These are phyloP conservation scores for Aspergillus neoniger DNA, from an alignment of 2,329 filamentous ascomycete species.

Conservation along the genomic window DNA sequence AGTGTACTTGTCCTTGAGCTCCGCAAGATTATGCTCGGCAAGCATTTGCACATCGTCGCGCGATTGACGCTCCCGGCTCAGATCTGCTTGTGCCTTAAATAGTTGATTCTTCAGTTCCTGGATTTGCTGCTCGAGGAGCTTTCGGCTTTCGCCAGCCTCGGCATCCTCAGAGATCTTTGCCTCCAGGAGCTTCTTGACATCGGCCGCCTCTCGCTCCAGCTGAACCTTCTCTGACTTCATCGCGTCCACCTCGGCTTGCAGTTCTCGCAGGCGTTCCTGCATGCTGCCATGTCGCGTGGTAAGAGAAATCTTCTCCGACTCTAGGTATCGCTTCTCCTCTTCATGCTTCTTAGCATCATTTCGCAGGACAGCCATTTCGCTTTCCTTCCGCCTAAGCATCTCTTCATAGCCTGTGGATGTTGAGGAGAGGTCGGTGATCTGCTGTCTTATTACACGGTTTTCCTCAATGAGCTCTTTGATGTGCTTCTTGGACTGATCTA, in stretches of 20 bases:
- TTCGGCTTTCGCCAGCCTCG: constrained; percentile 77
- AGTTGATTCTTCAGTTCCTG: constrained; percentile 83
- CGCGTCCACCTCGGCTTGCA: constrained; percentile 84
- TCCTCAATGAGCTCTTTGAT: constrained; percentile 77
- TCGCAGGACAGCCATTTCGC: constrained; percentile 81
- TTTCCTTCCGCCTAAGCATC: constrained; percentile 88
- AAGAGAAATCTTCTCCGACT: constrained; percentile 74
- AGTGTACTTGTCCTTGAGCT: constrained; percentile 81
- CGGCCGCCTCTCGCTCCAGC: constrained; percentile 82
- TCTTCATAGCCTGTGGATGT: constrained; percentile 96
- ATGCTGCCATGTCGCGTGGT: constrained; percentile 77
- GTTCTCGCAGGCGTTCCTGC: constrained; percentile 72
- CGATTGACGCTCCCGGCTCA: constrained; percentile 89
- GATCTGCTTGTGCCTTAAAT: constrained; percentile 80
- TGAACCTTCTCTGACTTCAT: constrained; percentile 82
- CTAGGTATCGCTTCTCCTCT: constrained; percentile 74
- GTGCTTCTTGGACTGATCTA: constrained; percentile 71
- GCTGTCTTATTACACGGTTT: constrained; percentile 78
- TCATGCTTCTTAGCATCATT: constrained; percentile 82
- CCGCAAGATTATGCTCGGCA: constrained; percentile 81
- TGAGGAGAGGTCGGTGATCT: constrained; percentile 81
- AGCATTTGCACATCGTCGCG: constrained; percentile 91
- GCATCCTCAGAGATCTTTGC: constrained; percentile 87
- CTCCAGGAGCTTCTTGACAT: constrained; percentile 83
- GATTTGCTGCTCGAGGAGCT: constrained; percentile 82